Evolutionary conservation across 2,329 filamentous ascomycete species (phyloP).

Genomic region (Pyrenochaeta sp.): DNA sequence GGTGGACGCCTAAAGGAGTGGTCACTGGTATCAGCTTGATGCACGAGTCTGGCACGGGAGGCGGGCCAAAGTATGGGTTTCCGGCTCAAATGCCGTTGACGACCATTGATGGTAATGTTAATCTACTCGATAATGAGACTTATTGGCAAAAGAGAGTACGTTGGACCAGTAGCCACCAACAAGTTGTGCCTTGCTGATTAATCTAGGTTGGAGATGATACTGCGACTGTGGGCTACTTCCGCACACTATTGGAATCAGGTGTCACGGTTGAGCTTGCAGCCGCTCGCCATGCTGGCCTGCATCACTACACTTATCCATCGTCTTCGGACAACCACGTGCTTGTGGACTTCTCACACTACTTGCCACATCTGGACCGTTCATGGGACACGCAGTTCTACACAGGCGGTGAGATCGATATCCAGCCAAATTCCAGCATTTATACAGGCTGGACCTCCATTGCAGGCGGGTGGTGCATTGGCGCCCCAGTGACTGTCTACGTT

Average conservation of each 20-base stretch:
- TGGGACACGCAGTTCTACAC: conserved; percentile 50
- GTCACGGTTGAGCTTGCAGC: conserved; percentile 47
- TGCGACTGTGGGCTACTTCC: conserved; percentile 49
- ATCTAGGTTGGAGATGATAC: conserved; percentile 36
- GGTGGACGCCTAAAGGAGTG: conserved; percentile 51
- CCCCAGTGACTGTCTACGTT: conserved; percentile 46
- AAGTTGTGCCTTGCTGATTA: not conserved
- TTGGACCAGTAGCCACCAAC: not conserved
- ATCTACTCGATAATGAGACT: conserved; percentile 47
- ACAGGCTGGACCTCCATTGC: conserved; percentile 46
- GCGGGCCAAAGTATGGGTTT: conserved; percentile 52
- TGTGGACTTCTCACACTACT: conserved; percentile 59
- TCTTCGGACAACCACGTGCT: conserved; percentile 53
- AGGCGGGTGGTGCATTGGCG: conserved; percentile 49
- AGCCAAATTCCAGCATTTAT: conserved; percentile 37
- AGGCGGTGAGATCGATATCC: conserved; percentile 46
- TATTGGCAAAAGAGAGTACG: conserved; percentile 51
- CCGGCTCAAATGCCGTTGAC: conserved; percentile 53
- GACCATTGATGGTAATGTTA: conserved; percentile 10
- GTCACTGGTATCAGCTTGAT: conserved; percentile 52
- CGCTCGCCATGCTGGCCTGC: conserved; percentile 47
- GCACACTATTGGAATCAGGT: conserved; percentile 45
- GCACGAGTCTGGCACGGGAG: conserved; percentile 50
- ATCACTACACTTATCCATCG: conserved; percentile 50
- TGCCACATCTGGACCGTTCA: conserved; percentile 41